A percentile compares a stretch with the other conserved stretches of the same genome.
phyloP scores from a whole-genome alignment of 2,329 filamentous ascomycete genomes.

The Sordariomycetes sp. region DNA sequence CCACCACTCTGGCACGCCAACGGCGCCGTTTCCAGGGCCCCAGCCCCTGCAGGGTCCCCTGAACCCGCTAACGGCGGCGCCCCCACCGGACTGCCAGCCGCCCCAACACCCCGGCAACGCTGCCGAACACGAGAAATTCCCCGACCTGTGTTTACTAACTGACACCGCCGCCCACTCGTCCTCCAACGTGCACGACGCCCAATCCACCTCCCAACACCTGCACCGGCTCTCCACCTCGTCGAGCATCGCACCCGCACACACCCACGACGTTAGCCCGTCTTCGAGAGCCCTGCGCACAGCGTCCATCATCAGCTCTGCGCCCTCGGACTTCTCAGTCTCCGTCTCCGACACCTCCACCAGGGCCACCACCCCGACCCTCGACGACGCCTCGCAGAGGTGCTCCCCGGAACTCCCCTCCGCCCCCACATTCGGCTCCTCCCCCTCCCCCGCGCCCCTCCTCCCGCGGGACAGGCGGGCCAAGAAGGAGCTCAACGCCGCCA shows the following conservation, averaged over 20 bases:
- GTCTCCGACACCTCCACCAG: conserved; percentile 11
- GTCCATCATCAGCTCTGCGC: conserved; percentile 11
- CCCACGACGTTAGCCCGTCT: conserved; percentile 14
- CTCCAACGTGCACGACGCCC: conserved; percentile 4
- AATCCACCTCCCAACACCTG: conserved; percentile 5
- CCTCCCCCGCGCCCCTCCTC: conserved; percentile 8
- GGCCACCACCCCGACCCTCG: conserved; percentile 11
- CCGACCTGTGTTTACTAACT: conserved; percentile 31
- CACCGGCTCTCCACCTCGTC: conserved; percentile 3
- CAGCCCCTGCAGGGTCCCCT: not conserved
- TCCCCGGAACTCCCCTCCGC: conserved; percentile 4
- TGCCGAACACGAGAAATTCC: conserved; percentile 22
- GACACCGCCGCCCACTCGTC: conserved; percentile 5
- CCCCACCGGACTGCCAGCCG: not conserved
- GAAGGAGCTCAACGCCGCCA: conserved; percentile 37
- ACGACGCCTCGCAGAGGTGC: conserved; percentile 3
- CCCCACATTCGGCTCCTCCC: conserved; percentile 10
- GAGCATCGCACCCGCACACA: conserved; percentile 1
- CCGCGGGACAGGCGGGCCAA: conserved; percentile 32
- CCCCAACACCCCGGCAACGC: conserved; percentile 23
- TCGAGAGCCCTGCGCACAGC: conserved; percentile 12
- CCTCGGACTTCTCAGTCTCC: conserved; percentile 13
- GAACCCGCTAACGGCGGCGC: not conserved
- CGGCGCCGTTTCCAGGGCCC: not conserved
- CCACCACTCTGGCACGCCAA: not conserved